Percentiles rank a stretch among this genome's conserved stretches.
phyloP scores from a whole-genome alignment of 2,329 filamentous ascomycete genomes.

The Aureobasidium melanogenum region DNA sequence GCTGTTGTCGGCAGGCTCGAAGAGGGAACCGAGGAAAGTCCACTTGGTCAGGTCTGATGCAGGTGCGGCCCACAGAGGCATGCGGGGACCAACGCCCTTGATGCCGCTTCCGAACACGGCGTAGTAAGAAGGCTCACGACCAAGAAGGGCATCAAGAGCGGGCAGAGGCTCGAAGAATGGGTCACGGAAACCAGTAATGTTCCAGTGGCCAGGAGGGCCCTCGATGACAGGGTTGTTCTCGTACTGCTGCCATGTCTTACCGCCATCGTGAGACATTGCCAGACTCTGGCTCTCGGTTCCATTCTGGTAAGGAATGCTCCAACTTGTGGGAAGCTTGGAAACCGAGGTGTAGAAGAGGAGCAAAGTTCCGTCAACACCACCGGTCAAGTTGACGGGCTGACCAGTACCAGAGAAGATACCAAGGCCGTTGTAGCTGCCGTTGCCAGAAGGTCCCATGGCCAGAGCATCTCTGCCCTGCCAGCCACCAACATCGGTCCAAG shows the following conservation, averaged over 20 bases:
- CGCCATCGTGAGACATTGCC: slow-evolving; percentile 37
- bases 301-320: slow-evolving; percentile 34
- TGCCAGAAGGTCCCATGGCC: slow-evolving; percentile 32
- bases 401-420: slow-evolving; percentile 46
- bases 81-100: slow-evolving; percentile 38
- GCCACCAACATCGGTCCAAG: slow-evolving; percentile 36
- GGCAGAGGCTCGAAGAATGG: slow-evolving; percentile 26
- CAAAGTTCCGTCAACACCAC: slow-evolving; percentile 38
- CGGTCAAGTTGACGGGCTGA: slow-evolving; percentile 39
- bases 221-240: slow-evolving; percentile 38
- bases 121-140: slow-evolving; percentile 35
- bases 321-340: slow-evolving; percentile 37
- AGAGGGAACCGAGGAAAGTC: slow-evolving; percentile 39
- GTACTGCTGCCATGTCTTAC: slow-evolving; percentile 39
- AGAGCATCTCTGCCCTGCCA: slow-evolving; percentile 38
- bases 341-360: slow-evolving; percentile 41
- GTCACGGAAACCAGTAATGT: slow-evolving; percentile 34
- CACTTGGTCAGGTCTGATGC: slow-evolving; percentile 36
- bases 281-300: slow-evolving; percentile 40
- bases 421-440: slow-evolving; percentile 39
- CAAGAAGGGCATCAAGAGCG: slow-evolving; percentile 33
- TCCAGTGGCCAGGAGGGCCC: slow-evolving; percentile 35
- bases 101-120: slow-evolving; percentile 39
- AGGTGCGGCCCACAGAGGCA: slow-evolving; percentile 39
- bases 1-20: slow-evolving; percentile 35